These are phyloP conservation scores for Sporothrix humicola DNA, from an alignment of 2,329 filamentous ascomycete genomes.

Conservation along the genomic window DNA sequence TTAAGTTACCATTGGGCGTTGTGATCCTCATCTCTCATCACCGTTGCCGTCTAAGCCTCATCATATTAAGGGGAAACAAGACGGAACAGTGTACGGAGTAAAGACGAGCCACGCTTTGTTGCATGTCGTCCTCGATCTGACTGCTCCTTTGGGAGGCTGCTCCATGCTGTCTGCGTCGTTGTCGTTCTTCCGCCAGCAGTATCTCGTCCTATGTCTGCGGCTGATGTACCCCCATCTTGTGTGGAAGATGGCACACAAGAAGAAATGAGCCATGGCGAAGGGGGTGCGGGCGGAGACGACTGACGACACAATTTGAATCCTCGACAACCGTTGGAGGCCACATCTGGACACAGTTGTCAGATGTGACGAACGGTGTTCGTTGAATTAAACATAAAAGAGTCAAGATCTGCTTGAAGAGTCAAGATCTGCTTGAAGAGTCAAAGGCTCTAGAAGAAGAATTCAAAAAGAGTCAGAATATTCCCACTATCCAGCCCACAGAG, in stretches of 20 bases:
- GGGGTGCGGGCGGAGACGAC: neutral
- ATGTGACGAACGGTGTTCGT: neutral
- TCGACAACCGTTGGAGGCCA: constrained; percentile 9
- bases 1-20: constrained; percentile 9
- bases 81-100: neutral
- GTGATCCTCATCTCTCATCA: constrained; percentile 4
- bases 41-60: constrained; percentile 25
- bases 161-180: neutral
- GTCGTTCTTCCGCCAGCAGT: neutral
- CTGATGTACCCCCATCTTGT: neutral
- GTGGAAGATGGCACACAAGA: neutral
- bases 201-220: neutral
- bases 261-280: neutral
- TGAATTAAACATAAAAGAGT: neutral
- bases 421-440: neutral
- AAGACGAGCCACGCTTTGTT: constrained; percentile 15
- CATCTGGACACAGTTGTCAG: constrained; percentile 21
- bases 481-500: neutral
- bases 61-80: constrained; percentile 19
- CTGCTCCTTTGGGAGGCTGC: neutral
- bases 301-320: constrained; percentile 15
- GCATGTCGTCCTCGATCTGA: neutral
- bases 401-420: neutral
- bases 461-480: constrained; percentile 21
- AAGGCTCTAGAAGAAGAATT: neutral